phyloP scores from a whole-genome alignment of 2,329 filamentous ascomycete genomes.

The Ophiostoma himal-ulmi region DNA sequence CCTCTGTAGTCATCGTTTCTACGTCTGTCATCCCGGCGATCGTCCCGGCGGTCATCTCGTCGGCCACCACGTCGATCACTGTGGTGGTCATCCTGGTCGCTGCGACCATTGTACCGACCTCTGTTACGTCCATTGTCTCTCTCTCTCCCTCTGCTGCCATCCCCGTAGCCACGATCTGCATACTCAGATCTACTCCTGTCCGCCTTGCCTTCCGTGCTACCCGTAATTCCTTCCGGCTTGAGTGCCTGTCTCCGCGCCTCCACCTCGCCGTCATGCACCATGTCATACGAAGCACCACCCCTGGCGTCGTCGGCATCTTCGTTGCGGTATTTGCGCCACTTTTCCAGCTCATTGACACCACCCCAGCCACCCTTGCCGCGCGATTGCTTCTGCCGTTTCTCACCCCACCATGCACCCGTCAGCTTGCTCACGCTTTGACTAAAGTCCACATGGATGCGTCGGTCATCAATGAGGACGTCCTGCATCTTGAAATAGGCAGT shows the following conservation, averaged over 20 bases:
- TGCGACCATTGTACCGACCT: conserved; percentile 22
- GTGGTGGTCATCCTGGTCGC: not conserved
- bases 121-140: conserved; percentile 26
- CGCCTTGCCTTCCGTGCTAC: not conserved
- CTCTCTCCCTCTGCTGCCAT: conserved; percentile 30
- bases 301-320: conserved; percentile 45
- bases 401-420: conserved; percentile 81
- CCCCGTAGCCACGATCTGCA: conserved; percentile 19
- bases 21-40: not conserved
- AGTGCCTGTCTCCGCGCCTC: conserved; percentile 30
- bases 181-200: no score
- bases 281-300: conserved; percentile 52
- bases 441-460: conserved; percentile 97
- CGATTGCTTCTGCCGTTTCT: conserved; percentile 41
- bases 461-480: conserved; percentile 90
- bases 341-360: conserved; percentile 80
- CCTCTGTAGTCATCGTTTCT: conserved; percentile 1
- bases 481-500: conserved; percentile 99
- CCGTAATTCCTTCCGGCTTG: not conserved
- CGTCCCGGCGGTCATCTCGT: not conserved
- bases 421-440: conserved; percentile 88
- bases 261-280: conserved; percentile 72
- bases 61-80: conserved; percentile 7
- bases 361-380: conserved; percentile 70
- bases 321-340: conserved; percentile 82